These are phyloP conservation scores for Aegilops bicornis DNA, from an alignment of 176 grass and related monocot genomes.

Conservation along the genomic window DNA sequence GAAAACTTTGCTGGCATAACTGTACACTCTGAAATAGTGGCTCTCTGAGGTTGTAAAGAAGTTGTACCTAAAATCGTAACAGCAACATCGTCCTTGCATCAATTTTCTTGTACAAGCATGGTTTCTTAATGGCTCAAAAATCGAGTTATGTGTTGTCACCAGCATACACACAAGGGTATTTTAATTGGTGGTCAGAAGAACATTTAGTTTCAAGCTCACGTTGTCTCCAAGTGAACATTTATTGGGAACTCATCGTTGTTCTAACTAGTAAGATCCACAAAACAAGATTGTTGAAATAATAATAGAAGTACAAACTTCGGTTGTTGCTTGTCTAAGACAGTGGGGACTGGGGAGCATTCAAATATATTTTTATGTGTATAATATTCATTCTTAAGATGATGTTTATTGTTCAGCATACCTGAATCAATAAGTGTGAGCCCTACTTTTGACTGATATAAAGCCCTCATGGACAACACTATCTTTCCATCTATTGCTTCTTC, in stretches of 20 bases:
- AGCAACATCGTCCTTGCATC: neutral
- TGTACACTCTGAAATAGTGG: neutral
- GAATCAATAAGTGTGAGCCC: conserved; percentile 85
- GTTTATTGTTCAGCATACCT: conserved; percentile 44
- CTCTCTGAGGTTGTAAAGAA: conserved; percentile 6
- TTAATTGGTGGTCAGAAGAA: neutral
- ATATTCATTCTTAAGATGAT: neutral
- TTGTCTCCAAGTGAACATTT: neutral
- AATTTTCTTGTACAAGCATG: neutral
- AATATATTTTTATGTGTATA: neutral
- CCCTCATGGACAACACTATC: conserved; percentile 93
- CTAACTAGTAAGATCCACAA: neutral
- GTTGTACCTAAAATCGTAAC: neutral
- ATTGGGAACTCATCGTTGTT: neutral
- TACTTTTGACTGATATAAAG: conserved; percentile 94
- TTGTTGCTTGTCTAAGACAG: neutral
- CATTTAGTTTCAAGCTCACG: neutral
- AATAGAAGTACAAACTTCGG: neutral
- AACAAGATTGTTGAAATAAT: conserved; percentile 12
- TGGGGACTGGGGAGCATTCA: neutral
- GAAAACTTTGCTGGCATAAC: neutral
- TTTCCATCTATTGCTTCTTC: conserved; percentile 96
- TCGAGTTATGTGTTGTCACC: neutral
- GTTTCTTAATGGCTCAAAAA: conserved; percentile 13
- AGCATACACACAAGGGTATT: neutral